Evolutionary conservation across 192 early-diverging fungal genomes (phyloP), one percentile per base, ranked within the genome.

Genomic region (Pilobolus umbonatus): DNA sequence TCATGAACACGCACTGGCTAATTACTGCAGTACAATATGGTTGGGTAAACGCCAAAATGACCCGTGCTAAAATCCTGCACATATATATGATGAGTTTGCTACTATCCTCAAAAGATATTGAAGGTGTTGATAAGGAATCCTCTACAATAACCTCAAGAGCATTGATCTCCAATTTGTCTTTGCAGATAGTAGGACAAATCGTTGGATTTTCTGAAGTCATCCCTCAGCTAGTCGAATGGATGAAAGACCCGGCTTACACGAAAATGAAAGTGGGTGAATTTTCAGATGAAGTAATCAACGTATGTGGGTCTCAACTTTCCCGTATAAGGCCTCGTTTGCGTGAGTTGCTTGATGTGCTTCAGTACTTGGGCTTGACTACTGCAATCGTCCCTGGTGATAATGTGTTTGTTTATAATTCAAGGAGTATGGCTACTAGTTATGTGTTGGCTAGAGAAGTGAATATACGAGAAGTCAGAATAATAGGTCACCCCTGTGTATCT

Each of bases 21-120:
- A 35, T 55, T 12, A 44, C 26, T n/a, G 52, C 52, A 0, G 28
- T 47, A 22, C 35, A 38, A 24, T 61, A 35, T 40, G 65, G 65
- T 4, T 68, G 35, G 30, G 14, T 61, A 21, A 38, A 52, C 56
- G 28, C 59, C 6, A 38, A 46, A 2, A 52, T 68, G 24, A 55
- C 55, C 31, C 50, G 65, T 1, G 53, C 22, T 19, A 68, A 68
- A 28, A n/a, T 52, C 10, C 22, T 68, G 30, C 53, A 61, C 34
- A 31, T 49, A 31, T 61, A 55, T 40, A 7, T 68, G 14, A 14
- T 45, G 29, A 34, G 24, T 11, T 26, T 66, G n/a, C 10, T 66
- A 4, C 11, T 2, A 24, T 4, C 17, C 17, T 14, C 15, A 19
- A 31, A 60, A 4, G 22, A 28, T 25, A 49, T 49, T 49, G 25